These are phyloP conservation scores for Wickerhamiella lipophila DNA, from an alignment of 805 yeast genomes.

Conservation along the genomic window DNA sequence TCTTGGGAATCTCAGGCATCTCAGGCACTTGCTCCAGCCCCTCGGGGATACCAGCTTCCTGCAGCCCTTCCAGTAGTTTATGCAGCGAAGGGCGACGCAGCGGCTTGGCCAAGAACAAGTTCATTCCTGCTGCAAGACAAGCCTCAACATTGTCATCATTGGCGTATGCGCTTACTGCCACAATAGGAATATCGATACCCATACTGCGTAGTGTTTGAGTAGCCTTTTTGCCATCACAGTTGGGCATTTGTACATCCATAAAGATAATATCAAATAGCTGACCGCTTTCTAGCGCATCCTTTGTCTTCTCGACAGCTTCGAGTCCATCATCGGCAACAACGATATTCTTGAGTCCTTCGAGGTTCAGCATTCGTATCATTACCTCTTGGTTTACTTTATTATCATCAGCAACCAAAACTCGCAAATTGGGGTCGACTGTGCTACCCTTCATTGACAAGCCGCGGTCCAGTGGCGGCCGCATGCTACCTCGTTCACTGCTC, in stretches of 20 bases:
- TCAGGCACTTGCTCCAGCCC: background rate
- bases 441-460: conserved; percentile 10
- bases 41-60: conserved; percentile 6
- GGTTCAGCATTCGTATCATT: conserved; percentile 68
- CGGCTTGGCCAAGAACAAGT: conserved; percentile 82
- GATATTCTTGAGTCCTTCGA: conserved; percentile 66
- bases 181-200: conserved; percentile 58
- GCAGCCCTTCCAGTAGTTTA: conserved; percentile 18
- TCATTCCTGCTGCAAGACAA: conserved; percentile 84
- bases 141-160: conserved; percentile 80
- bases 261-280: conserved; percentile 55
- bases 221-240: conserved; percentile 76
- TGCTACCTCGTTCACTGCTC: conserved; percentile 1
- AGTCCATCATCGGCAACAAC: conserved; percentile 81
- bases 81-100: conserved; percentile 23
- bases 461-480: conserved; percentile 13
- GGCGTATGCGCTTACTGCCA: conserved; percentile 91
- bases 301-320: conserved; percentile 65
- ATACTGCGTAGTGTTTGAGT: conserved; percentile 57
- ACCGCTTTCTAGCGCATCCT: conserved; percentile 30
- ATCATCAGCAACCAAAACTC: conserved; percentile 84
- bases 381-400: conserved; percentile 91
- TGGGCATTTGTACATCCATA: conserved; percentile 98
- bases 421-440: conserved; percentile 16
- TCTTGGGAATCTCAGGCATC: background rate